Conservation (phyloP, 2,329 filamentous ascomycete species). For the Neophaeococcomyces aloes region DNA sequence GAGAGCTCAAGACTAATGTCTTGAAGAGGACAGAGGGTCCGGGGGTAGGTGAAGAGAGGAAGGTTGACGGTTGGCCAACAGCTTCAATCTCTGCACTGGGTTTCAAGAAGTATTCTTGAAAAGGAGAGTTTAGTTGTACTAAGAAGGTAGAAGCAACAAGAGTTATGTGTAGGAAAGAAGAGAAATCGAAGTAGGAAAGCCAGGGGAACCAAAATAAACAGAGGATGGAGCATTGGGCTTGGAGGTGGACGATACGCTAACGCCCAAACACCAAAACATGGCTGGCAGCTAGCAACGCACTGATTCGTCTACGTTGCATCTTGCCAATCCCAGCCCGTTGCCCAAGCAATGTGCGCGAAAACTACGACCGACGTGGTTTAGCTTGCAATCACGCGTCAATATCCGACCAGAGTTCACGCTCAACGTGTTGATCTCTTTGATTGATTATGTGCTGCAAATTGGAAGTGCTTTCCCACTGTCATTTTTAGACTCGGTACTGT, state of each 20-base stretch:
- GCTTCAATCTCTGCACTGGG: constrained; percentile 6
- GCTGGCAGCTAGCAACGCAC: not conserved
- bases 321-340: constrained; percentile 2
- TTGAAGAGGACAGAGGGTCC: constrained; percentile 10
- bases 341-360: constrained; percentile 2
- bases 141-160: not conserved
- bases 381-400: not conserved
- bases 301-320: not conserved
- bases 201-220: constrained; percentile 9
- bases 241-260: constrained; percentile 7
- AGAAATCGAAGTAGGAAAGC: not conserved
- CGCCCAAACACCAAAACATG: constrained; percentile 5
- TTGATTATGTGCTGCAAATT: too few species aligned
- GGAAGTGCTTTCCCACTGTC: too few species aligned
- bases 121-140: constrained; percentile 1
- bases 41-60: constrained; percentile 6
- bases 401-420: not conserved
- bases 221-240: constrained; percentile 1
- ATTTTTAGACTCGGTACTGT: too few species aligned
- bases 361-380: not conserved
- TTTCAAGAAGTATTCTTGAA: constrained; percentile 8
- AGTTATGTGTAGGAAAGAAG: not conserved
- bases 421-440: not conserved
- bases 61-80: constrained; percentile 4
- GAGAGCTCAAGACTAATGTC: constrained; percentile 23